Evolutionary conservation across 2,329 filamentous ascomycete genomes (phyloP), one percentile per base, ranked within the genome.

Genomic region (Aschersonia sp.): DNA sequence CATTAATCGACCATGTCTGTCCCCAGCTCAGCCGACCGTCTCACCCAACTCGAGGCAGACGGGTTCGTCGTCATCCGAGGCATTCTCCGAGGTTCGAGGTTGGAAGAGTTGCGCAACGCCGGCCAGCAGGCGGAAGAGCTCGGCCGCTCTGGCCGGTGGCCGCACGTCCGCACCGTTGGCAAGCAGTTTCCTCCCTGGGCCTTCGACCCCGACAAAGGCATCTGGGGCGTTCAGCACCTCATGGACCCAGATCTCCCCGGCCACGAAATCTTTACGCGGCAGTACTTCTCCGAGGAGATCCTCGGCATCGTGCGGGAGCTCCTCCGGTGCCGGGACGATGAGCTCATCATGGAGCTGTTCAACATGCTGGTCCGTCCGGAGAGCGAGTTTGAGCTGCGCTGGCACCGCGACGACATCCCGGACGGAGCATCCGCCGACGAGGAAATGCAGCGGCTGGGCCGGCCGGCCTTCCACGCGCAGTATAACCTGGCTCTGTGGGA

Each of bases 121-220:
- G 76, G 79, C 45, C 59, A 67, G 35, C 62, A 72, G 49, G 74
- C 76, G n/a, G 78, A 79, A 22, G 59, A 66, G 2, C 67, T 77
- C 41, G 83, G 84, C 41, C 79, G 84, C 52, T 55, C 68, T n/a
- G 87, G 87, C 39, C 59, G 72, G 52, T 95, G 87, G 87, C 85
- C 85, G 4, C 75, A 84, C 64, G 80, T 94, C 58, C 83, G 87
- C 53, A 90, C 85, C 0, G 76, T 92, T 2, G 85, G 85, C 47
- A 94, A 94, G 64, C 87, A 94, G 65, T 95, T 94, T 66, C 88
- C 87, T 1, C 88, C 88, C 0, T 94, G 87, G 87, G 69, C 75
- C 5, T 70, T 70, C n/a, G 69, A 71, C 45, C 67, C 72, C 1
- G 64, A 68, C 3, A 62, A 72, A 46, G 86, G 86, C 22, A 94